Base-by-base conservation (phyloP, 73 alveolate species). In the Durusdinium trenchii region DNA sequence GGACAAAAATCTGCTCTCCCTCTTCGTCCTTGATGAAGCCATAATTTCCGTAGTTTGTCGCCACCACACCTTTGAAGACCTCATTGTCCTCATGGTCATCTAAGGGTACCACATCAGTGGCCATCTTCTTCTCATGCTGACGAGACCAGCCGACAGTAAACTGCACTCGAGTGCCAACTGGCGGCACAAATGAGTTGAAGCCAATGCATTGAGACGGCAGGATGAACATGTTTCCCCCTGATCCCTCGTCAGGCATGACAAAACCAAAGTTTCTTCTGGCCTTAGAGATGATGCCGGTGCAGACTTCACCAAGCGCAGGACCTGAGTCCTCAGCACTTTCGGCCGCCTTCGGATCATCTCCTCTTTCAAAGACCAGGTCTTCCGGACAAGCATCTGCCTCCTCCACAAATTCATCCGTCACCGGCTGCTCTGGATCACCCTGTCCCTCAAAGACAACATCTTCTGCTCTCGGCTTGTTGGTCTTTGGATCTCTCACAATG, bases 21-120 rank as follows among this genome's bases (percentile, higher is more conserved):
- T 82, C 73, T 7, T 57, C 71, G 30, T 82, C 92, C 50, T n/a
- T 82, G 47, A 82, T 47, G 71, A 82, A 82, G 48, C 92, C 92
- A 82, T 30, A 82, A 35, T 82, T 82, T 16, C 92, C 92, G 5
- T 2, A 3, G 50, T 82, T 82, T 71, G 46, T 82, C 69, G 18
- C 48, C 48, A 82, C 35, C n/a, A 47, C 69, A 18, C 92, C 92
- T 35, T 46, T 48, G 48, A 47, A 50, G 46, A 28, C 32, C 30
- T 82, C 92, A 6, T 16, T 0, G 47, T 30, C 26, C 6, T 3
- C 46, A 9, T 47, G 71, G 1, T 47, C 92, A 26, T 32, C 92
- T 32, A 30, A 50, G 32, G 3, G 47, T 14, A 14, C 16, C 10
- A 47, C 43, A 32, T 48, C 73, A 48, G 18, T 3, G 4, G 71